Evolutionary conservation across 1,139 yeast genomes (phyloP).

Genomic region (Sugiyamaella paludigena): DNA sequence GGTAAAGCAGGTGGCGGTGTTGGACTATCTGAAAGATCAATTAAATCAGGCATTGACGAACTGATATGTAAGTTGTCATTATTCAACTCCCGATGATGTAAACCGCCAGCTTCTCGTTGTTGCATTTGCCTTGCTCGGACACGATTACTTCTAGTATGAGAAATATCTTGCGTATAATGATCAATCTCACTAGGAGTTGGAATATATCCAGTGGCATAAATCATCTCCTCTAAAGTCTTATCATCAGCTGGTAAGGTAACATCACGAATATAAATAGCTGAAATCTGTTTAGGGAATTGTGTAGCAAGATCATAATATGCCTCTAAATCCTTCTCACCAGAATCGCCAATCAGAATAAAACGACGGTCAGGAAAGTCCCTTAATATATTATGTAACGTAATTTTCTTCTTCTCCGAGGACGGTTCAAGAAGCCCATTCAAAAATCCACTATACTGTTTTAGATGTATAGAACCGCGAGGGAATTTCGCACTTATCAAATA

Average conservation of each 20-base stretch:
- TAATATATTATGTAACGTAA: slow-evolving; percentile 61
- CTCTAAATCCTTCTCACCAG: slow-evolving; percentile 93
- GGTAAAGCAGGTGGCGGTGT: slow-evolving; percentile 13
- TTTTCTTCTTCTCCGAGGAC: slow-evolving; percentile 73
- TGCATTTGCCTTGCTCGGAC: neutral
- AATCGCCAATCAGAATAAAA: slow-evolving; percentile 86
- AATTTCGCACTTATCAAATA: slow-evolving; percentile 56
- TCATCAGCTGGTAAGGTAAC: slow-evolving; percentile 50
- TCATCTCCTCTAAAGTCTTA: slow-evolving; percentile 17
- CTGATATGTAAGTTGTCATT: neutral
- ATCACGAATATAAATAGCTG: slow-evolving; percentile 78
- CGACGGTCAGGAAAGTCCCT: slow-evolving; percentile 72
- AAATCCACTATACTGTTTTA: slow-evolving; percentile 82
- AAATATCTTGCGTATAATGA: slow-evolving; percentile 7
- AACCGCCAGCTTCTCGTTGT: neutral
- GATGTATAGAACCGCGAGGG: slow-evolving; percentile 76
- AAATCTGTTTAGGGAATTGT: slow-evolving; percentile 57
- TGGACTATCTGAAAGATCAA: slow-evolving; percentile 23
- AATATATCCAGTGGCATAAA: slow-evolving; percentile 20
- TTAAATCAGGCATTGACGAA: slow-evolving; percentile 17
- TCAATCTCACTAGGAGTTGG: slow-evolving; percentile 26
- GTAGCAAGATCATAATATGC: slow-evolving; percentile 76
- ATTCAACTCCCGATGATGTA: neutral
- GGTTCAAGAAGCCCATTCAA: slow-evolving; percentile 83
- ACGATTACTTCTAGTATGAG: neutral